Conservation (phyloP, 2,329 filamentous ascomycete genomes). For the Alternaria sp. region DNA sequence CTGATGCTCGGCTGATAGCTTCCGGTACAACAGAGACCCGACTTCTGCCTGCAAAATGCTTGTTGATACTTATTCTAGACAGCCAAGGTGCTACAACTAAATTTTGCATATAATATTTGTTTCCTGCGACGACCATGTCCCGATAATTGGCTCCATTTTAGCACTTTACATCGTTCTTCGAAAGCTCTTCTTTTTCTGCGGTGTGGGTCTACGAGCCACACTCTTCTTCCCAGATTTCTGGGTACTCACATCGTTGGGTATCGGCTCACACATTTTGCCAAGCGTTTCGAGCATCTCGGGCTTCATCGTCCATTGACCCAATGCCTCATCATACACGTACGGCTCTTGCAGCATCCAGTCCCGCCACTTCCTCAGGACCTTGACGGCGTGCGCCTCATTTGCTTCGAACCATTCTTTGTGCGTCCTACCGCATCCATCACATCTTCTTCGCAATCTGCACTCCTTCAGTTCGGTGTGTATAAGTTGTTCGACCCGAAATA, state of each 20-base stretch:
- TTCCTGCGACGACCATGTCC: neutral
- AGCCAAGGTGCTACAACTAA: too few species aligned
- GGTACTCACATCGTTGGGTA: too few species aligned
- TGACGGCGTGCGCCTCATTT: too few species aligned
- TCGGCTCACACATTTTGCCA: too few species aligned
- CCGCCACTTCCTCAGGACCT: conserved; percentile 3
- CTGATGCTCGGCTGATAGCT: too few species aligned
- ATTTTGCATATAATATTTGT: neutral
- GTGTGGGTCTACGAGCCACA: neutral
- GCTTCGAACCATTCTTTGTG: conserved; percentile 93
- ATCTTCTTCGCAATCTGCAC: too few species aligned
- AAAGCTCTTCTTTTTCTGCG: neutral
- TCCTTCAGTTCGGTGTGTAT: too few species aligned
- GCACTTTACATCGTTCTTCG: neutral
- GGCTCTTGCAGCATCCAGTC: conserved; percentile 1
- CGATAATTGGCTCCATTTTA: too few species aligned
- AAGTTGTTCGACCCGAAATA: too few species aligned
- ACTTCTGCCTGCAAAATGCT: neutral
- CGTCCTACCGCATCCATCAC: too few species aligned
- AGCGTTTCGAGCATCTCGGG: neutral
- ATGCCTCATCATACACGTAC: neutral
- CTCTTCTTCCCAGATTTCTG: neutral
- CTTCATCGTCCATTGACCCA: neutral
- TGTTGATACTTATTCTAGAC: neutral
- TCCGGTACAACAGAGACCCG: too few species aligned